A percentile compares a stretch with the other conserved stretches of the same genome.
Evolutionary conservation across 805 yeast species (phyloP).

Genomic region (Teunomyces kruisii): DNA sequence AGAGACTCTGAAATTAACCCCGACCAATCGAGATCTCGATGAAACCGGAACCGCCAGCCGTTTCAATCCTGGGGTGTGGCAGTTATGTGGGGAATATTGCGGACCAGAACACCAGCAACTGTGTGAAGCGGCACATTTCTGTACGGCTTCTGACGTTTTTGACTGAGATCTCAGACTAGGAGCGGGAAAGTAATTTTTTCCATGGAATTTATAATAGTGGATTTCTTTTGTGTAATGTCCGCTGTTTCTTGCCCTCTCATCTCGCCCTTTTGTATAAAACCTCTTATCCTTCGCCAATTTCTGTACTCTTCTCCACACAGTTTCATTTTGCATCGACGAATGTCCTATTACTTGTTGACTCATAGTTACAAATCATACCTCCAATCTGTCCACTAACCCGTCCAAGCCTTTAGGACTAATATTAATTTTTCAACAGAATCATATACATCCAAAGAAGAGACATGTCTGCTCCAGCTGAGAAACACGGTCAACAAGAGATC

Average conservation of each 20-base stretch:
- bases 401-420: neutral
- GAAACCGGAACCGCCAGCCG: no score
- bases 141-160: no score
- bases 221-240: slow-evolving; percentile 4
- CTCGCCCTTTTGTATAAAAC: neutral
- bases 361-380: slow-evolving; percentile 9
- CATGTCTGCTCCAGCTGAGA: slow-evolving; percentile 2
- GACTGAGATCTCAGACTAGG: no score
- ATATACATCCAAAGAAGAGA: neutral
- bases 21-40: neutral
- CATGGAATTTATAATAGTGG: neutral
- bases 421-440: neutral
- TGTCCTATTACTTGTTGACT: slow-evolving; percentile 5
- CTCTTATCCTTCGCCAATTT: neutral
- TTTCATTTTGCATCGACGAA: neutral
- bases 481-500: neutral
- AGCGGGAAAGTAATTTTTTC: neutral
- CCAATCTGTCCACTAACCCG: slow-evolving; percentile 9
- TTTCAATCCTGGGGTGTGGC: no score
- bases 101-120: no score
- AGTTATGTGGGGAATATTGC: no score
- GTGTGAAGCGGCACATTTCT: no score
- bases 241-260: slow-evolving; percentile 1
- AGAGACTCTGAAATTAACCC: neutral
- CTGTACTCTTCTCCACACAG: neutral